Conservation (phyloP, 352 stramenopile genomes). For the Phytophthora brassicae region DNA sequence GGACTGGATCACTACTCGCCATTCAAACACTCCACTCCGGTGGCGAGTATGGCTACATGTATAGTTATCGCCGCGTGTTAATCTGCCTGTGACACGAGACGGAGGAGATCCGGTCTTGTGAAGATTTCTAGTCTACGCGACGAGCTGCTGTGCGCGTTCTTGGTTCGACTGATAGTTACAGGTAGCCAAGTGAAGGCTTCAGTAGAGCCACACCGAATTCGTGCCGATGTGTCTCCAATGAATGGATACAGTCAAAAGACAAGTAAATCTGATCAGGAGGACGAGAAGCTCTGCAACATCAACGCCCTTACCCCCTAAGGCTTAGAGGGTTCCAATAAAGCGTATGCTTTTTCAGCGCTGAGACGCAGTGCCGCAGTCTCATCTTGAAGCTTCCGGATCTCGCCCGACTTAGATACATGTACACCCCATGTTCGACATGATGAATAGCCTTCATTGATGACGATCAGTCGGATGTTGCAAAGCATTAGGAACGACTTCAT, state of each 20-base stretch:
- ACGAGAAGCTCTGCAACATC: slow-evolving; percentile 6
- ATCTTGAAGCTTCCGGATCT: slow-evolving; percentile 30
- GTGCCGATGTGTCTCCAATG: slow-evolving; percentile 17
- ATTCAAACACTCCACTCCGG: slow-evolving; percentile 1
- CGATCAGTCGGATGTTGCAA: slow-evolving; percentile 23
- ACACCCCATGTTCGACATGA: too few species aligned
- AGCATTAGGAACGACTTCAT: not conserved
- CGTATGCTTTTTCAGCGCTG: slow-evolving; percentile 32
- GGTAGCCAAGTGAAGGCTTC: not conserved
- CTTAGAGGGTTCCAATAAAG: slow-evolving; percentile 32
- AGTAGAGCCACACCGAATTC: slow-evolving; percentile 23
- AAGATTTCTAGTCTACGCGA: slow-evolving; percentile 20
- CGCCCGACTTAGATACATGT: slow-evolving; percentile 28
- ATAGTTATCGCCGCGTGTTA: too few species aligned
- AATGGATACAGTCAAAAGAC: slow-evolving; percentile 18
- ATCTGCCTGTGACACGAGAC: slow-evolving; percentile 24
- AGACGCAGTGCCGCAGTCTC: slow-evolving; percentile 19
- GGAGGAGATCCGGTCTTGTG: slow-evolving; percentile 18
- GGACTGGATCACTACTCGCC: slow-evolving; percentile 7
- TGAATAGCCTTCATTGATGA: slow-evolving; percentile 7
- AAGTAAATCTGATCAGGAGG: slow-evolving; percentile 35
- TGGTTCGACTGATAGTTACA: slow-evolving; percentile 15
- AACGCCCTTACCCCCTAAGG: too few species aligned
- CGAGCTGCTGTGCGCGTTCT: slow-evolving; percentile 25
- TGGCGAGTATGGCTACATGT: too few species aligned